Base-by-base conservation (phyloP, 495 filamentous ascomycete genomes). In the Saxispiralis lemnorum region DNA sequence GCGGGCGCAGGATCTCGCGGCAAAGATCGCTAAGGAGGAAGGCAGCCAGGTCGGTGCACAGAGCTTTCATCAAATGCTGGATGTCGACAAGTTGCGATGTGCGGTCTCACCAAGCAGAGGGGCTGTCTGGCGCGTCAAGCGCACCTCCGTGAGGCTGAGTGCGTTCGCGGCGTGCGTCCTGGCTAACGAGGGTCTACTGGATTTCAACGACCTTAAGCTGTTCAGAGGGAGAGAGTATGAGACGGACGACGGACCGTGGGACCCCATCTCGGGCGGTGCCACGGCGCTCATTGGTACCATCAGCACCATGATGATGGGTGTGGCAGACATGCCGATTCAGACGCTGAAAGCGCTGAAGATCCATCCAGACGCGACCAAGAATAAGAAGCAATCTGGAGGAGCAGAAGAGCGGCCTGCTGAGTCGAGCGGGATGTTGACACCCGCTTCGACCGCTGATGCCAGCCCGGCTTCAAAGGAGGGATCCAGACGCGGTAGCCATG, bases 281-380 rank as follows among this genome's bases (percentile, higher is more conserved):
- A 73, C 76, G 14, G 80, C 83, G 0, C 58, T 94, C 2, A 63
- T 88, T 12, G 83, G 83, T 5, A 81, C 83, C 7, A 64, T 83
- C 31, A 68, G 75, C 13, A 78, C 68, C 45, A 71, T 96, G 38
- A 69, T 79, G 53, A 81, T 88, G 69, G 85, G 83, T 0, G 63
- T 87, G 24, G 81, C 80, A 4, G 84, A 92, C 49, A 72, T 95
- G 17, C 87, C 88, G 0, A 65, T 70, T 12, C 80, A 80, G 13
- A 70, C 93, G 7, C 40, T 71, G 9, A 65, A 61, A 42, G 59
- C 62, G 12, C 49, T 69, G 9, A 59, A 54, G 14, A 76, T 83
- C 47, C 71, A 71, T 46, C 61, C 60, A 4, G 59, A 62, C 43
- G 38, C n/a, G 49, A 31, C 14, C 0, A 54, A 46, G 44, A 48